A percentile compares a stretch with the other conserved stretches of the same genome.
Evolutionary conservation across 1,284 basidiomycete genomes (phyloP).

Genomic region (Vanrija sp.): DNA sequence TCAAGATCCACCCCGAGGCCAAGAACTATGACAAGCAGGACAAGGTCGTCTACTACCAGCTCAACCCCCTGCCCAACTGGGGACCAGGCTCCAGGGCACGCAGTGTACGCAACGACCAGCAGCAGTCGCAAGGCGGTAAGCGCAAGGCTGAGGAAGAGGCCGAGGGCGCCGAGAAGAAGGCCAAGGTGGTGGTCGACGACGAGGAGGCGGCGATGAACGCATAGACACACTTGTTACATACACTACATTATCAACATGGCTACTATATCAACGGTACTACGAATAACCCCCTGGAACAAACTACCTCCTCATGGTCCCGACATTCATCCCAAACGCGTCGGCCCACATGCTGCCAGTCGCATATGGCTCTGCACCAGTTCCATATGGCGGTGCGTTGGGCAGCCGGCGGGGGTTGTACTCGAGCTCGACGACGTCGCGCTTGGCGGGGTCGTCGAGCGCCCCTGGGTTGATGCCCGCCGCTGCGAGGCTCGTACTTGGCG

Average conservation of each 20-base stretch:
- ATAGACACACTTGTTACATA: slow-evolving; percentile 2
- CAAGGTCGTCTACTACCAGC: slow-evolving; percentile 83
- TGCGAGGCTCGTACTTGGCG: too few species aligned
- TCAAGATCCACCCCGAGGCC: slow-evolving; percentile 65
- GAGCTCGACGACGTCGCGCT: neutral
- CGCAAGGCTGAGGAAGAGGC: slow-evolving; percentile 6
- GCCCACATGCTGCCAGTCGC: too few species aligned
- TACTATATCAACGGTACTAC: too few species aligned
- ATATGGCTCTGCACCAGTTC: too few species aligned
- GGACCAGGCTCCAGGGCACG: slow-evolving; percentile 59
- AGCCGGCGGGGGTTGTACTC: neutral
- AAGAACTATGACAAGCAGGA: slow-evolving; percentile 52
- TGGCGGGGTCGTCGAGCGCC: neutral
- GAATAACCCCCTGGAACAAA: neutral
- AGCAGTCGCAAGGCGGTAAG: neutral
- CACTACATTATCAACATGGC: neutral
- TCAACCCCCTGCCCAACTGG: slow-evolving; percentile 88
- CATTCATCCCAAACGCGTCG: neutral
- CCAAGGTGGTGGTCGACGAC: slow-evolving; percentile 11
- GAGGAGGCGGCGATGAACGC: slow-evolving; percentile 21
- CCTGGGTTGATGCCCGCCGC: too few species aligned
- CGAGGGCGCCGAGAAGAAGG: slow-evolving; percentile 9
- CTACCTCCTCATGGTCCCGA: neutral
- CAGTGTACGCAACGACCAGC: slow-evolving; percentile 14
- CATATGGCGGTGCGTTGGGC: too few species aligned